Evolutionary conservation across 2,329 filamentous ascomycete genomes (phyloP).

Genomic region (Curvularia hawaiiensis): DNA sequence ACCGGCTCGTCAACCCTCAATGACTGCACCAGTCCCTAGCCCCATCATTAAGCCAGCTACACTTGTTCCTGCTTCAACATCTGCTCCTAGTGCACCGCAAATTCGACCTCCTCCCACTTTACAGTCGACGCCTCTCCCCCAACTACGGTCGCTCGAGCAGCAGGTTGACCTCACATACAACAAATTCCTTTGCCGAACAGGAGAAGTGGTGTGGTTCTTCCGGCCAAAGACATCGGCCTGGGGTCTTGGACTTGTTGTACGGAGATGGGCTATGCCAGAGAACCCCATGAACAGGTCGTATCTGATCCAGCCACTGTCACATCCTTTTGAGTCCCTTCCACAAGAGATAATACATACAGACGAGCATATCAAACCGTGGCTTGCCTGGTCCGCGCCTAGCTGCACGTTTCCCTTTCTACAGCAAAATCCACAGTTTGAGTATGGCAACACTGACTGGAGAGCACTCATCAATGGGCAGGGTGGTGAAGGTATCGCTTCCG

Average conservation of each 20-base stretch:
- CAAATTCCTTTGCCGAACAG: slow-evolving; percentile 58
- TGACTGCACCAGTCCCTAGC: slow-evolving; percentile 28
- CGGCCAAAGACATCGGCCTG: slow-evolving; percentile 54
- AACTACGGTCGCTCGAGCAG: slow-evolving; percentile 54
- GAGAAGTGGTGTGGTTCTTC: slow-evolving; percentile 63
- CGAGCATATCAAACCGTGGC: slow-evolving; percentile 58
- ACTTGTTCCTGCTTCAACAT: slow-evolving; percentile 2
- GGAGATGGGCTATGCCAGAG: slow-evolving; percentile 50
- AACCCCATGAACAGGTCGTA: slow-evolving; percentile 43
- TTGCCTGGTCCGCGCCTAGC: slow-evolving; percentile 62
- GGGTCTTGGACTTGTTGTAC: slow-evolving; percentile 59
- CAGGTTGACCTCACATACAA: slow-evolving; percentile 54
- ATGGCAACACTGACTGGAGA: slow-evolving; percentile 59
- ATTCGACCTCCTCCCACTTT: slow-evolving; percentile 32
- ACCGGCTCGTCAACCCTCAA: slow-evolving; percentile 28
- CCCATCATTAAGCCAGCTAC: slow-evolving; percentile 28
- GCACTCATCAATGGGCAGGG: slow-evolving; percentile 50
- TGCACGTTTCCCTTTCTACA: slow-evolving; percentile 55
- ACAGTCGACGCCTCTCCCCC: slow-evolving; percentile 48
- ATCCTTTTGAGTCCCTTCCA: slow-evolving; percentile 48
- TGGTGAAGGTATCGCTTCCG: slow-evolving; percentile 57
- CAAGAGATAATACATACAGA: slow-evolving; percentile 53
- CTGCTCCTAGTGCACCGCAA: slow-evolving; percentile 20
- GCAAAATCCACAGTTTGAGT: slow-evolving; percentile 48
- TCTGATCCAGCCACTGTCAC: slow-evolving; percentile 56